Conservation (phyloP, 306 rosid species). For the Hylodesmum podocarpum region DNA sequence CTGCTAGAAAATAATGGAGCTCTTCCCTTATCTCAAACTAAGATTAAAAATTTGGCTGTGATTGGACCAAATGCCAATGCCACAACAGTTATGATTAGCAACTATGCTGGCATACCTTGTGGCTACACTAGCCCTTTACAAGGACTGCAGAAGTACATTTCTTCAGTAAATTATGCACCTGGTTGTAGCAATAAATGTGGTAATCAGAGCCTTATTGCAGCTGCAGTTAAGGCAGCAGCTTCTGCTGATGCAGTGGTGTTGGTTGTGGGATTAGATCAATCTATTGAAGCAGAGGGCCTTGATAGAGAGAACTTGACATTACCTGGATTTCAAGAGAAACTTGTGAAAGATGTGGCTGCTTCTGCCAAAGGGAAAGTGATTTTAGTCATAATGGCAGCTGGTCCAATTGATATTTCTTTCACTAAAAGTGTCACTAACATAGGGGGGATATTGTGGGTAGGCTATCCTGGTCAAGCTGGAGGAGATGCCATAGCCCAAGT, state of each 20-base stretch:
- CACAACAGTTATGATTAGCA: slow-evolving; percentile 65
- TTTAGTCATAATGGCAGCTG: slow-evolving; percentile 74
- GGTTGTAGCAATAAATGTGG: slow-evolving; percentile 57
- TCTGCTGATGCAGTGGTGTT: slow-evolving; percentile 55
- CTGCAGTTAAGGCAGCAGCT: slow-evolving; percentile 50
- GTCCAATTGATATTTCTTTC: slow-evolving; percentile 72
- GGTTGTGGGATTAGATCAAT: slow-evolving; percentile 68
- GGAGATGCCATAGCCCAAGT: slow-evolving; percentile 75
- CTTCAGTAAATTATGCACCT: slow-evolving; percentile 44
- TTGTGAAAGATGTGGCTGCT: slow-evolving; percentile 55
- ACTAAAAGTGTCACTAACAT: slow-evolving; percentile 43
- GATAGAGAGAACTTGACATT: slow-evolving; percentile 68
- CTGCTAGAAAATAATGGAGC: slow-evolving; percentile 55
- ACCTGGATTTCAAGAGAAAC: slow-evolving; percentile 78
- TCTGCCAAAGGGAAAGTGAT: slow-evolving; percentile 59
- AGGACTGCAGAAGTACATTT: slow-evolving; percentile 53
- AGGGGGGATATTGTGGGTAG: slow-evolving; percentile 71
- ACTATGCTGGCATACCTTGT: slow-evolving; percentile 66
- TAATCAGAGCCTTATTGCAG: slow-evolving; percentile 51
- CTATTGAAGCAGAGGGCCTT: slow-evolving; percentile 74
- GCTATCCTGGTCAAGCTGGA: slow-evolving; percentile 78
- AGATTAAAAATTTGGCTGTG: slow-evolving; percentile 40
- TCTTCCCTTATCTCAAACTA: slow-evolving; percentile 51
- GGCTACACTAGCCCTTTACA: slow-evolving; percentile 63
- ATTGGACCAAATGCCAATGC: slow-evolving; percentile 81